Evolutionary conservation across 257 asterid species (phyloP), one percentile per base, ranked within the genome.

Genomic region (Capsicum baccatum): DNA sequence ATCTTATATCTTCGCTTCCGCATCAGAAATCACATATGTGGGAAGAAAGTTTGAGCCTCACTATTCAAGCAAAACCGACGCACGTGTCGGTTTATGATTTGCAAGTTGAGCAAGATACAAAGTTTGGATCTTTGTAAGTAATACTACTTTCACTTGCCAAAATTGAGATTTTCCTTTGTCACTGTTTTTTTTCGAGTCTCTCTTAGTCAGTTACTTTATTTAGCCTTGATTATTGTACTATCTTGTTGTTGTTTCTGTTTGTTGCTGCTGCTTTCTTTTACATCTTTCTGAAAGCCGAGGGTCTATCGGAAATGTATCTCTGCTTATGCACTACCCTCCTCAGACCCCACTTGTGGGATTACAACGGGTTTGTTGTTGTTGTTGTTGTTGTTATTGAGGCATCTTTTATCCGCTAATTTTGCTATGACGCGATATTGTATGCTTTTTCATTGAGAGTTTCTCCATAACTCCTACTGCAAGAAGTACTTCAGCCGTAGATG

Each of bases 81-180:
- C 99, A 93, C 52, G 92, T 96, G 67, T 96, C 99, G 1, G 98
- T 96, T 48, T 96, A 96, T 33, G 99, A 96, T 91, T 87, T 96
- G 92, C 99, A 96, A 87, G 93, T 96, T 67, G 99, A 96, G 82
- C 90, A 91, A 57, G 95, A 85, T 86, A 96, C 99, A 55, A 94
- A 94, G 88, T 96, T 96, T 83, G 99, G 93, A 73, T 85, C 69
- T 21, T 80, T 96, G 99, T 96, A 87, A 91, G 99, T 92, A 33
- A 3, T 0, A 52, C 26, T 52, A 54, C 16, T 44, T 76, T 54
- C 80, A 19, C 79, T 19, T 55, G 37, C 33, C 19, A 64, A 21
- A 16, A 26, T 47, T 16, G 50, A 2, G 17, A 3, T 26, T 21
- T 69, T 47, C 11, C 37, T 5, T 60, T 35, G 21, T 8, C n/a